A percentile compares a stretch with the other conserved stretches of the same genome.
Conservation (phyloP, 148 eudicot genomes). For the Camellia sinensis region DNA sequence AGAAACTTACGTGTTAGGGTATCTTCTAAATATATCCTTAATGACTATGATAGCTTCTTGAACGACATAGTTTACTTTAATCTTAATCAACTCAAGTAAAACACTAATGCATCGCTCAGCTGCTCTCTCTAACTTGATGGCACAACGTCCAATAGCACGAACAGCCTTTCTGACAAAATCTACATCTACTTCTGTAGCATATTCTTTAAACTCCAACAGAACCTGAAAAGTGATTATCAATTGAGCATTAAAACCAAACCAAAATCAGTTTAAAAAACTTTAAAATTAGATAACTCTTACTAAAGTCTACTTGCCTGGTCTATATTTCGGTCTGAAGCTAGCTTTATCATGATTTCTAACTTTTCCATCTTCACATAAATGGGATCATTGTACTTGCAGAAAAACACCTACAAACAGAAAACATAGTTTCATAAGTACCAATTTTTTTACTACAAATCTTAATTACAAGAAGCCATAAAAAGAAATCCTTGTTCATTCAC, state of each 20-base stretch:
- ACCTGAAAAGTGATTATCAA: conserved; percentile 50
- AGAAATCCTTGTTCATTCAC: neutral
- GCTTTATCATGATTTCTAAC: conserved; percentile 97
- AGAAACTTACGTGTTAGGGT: conserved; percentile 81
- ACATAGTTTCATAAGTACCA: neutral
- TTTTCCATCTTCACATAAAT: conserved; percentile 99
- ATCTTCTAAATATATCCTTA: conserved; percentile 96
- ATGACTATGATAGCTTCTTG: conserved; percentile 99
- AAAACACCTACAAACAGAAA: conserved; percentile 63
- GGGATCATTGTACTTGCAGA: conserved; percentile 99
- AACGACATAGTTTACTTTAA: conserved; percentile 97
- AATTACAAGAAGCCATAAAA: neutral
- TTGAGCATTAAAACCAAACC: conserved; percentile 2
- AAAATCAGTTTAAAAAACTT: neutral
- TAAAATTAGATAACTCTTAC: conserved; percentile 8
- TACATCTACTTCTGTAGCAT: conserved; percentile 97
- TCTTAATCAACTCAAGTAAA: conserved; percentile 92
- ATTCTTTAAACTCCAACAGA: conserved; percentile 94
- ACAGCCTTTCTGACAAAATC: conserved; percentile 99
- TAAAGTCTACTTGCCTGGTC: conserved; percentile 57
- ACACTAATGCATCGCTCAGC: conserved; percentile 99
- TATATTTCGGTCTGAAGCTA: conserved; percentile 96
- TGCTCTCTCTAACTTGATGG: conserved; percentile 98
- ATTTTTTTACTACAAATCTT: neutral
- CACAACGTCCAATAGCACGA: conserved; percentile 98